phyloP scores from a whole-genome alignment of 495 filamentous ascomycete genomes.

The Aspergillus conjunctus region DNA sequence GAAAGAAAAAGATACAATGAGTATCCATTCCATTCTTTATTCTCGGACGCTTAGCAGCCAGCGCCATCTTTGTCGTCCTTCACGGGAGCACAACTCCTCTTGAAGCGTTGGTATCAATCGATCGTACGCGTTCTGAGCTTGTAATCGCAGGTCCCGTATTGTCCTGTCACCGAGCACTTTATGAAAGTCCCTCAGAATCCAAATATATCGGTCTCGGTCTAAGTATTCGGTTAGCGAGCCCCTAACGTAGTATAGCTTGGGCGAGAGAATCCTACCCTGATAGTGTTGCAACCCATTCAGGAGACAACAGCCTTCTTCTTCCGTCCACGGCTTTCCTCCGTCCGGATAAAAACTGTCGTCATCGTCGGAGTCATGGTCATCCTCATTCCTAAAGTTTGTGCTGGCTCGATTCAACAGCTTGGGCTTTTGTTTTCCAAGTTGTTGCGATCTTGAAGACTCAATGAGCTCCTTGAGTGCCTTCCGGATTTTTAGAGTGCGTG shows the following conservation, averaged over 20 bases:
- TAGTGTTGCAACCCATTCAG: conserved; percentile 23
- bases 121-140: conserved; percentile 17
- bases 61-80: conserved; percentile 29
- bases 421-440: neutral
- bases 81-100: conserved; percentile 16
- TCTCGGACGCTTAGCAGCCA: conserved; percentile 26
- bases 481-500: conserved; percentile 4
- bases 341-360: neutral
- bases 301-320: conserved; percentile 23
- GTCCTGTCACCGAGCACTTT: conserved; percentile 21
- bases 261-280: conserved; percentile 22
- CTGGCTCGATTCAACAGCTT: conserved; percentile 2
- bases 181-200: conserved; percentile 19
- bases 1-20: too few relatives aligned
- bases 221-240: neutral
- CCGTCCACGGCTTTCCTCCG: conserved; percentile 18
- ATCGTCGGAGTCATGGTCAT: neutral
- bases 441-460: conserved; percentile 2
- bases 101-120: neutral
- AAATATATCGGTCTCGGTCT: conserved; percentile 25
- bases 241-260: neutral
- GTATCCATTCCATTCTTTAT: neutral
- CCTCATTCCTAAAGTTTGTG: neutral
- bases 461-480: conserved; percentile 16
- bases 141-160: conserved; percentile 18